Conservation (phyloP, 495 filamentous ascomycete species). For the Aspergillus haitiensis region DNA sequence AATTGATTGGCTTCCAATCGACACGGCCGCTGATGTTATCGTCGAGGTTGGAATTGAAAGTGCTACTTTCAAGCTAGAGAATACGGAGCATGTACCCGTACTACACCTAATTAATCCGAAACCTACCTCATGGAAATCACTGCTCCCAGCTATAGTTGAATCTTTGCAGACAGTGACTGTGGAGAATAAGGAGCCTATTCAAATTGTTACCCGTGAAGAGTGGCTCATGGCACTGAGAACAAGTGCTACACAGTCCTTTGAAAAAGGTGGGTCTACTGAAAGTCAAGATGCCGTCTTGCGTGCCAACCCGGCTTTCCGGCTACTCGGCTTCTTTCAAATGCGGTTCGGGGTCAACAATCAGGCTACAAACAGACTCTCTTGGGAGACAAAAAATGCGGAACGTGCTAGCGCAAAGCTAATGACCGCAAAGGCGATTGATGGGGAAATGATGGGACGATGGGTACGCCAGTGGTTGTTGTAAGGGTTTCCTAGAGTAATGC, state of each 20-base stretch:
- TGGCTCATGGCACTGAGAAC: not conserved
- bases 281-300: not conserved
- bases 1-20: conserved; percentile 8
- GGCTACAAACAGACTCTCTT: not conserved
- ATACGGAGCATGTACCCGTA: not conserved
- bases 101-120: conserved; percentile 7
- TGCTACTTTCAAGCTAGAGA: not conserved
- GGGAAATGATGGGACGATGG: conserved; percentile 8
- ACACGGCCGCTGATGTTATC: conserved; percentile 3
- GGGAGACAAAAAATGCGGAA: conserved; percentile 4
- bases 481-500: not conserved
- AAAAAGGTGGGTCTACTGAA: not conserved
- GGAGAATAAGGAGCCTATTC: not conserved
- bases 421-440: not conserved
- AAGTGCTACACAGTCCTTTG: not conserved
- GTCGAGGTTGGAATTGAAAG: conserved; percentile 6
- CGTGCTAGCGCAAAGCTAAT: not conserved
- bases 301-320: conserved; percentile 6
- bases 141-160: conserved; percentile 4
- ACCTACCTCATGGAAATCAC: not conserved
- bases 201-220: not conserved
- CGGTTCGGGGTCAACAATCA: not conserved
- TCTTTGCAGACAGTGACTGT: not conserved
- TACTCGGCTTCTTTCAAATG: conserved; percentile 8
- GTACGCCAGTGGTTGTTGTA: conserved; percentile 7